Evolutionary conservation across 2,329 filamentous ascomycete genomes (phyloP).

Genomic region (Colletotrichum karsti): DNA sequence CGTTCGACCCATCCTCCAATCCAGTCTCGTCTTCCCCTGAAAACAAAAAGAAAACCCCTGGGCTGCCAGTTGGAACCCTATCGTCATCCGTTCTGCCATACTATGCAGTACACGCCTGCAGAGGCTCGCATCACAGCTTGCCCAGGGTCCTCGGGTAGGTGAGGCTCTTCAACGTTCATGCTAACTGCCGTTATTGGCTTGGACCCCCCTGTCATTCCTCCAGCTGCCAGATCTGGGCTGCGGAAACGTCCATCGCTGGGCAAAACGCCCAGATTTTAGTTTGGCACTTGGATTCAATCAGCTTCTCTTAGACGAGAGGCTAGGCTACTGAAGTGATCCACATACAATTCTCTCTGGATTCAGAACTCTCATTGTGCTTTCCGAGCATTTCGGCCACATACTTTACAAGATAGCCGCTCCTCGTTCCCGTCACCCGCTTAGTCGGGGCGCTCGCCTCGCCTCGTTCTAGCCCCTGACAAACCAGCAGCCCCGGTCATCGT

Average conservation of each 20-base stretch:
- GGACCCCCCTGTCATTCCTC: not conserved
- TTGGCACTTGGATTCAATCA: not conserved
- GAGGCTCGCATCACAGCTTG: not conserved
- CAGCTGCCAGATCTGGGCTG: slow-evolving; percentile 15
- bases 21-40: not conserved
- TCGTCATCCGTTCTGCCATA: not conserved
- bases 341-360: not conserved
- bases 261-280: slow-evolving; percentile 13
- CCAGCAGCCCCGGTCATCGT: not conserved
- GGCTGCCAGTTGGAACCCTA: not conserved
- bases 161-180: slow-evolving; percentile 22
- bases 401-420: not conserved
- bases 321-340: slow-evolving; percentile 1
- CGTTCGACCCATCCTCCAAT: not conserved
- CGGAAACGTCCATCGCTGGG: slow-evolving; percentile 17
- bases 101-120: not conserved
- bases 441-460: not conserved
- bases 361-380: not conserved
- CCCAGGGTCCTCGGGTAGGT: not conserved
- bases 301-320: not conserved
- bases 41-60: not conserved
- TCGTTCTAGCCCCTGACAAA: not conserved
- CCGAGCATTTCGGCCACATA: not conserved
- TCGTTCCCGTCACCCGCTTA: not conserved
- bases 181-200: slow-evolving; percentile 3